Evolutionary conservation across 2,329 filamentous ascomycete species (phyloP).

Genomic region (Calonectria pteridis): DNA sequence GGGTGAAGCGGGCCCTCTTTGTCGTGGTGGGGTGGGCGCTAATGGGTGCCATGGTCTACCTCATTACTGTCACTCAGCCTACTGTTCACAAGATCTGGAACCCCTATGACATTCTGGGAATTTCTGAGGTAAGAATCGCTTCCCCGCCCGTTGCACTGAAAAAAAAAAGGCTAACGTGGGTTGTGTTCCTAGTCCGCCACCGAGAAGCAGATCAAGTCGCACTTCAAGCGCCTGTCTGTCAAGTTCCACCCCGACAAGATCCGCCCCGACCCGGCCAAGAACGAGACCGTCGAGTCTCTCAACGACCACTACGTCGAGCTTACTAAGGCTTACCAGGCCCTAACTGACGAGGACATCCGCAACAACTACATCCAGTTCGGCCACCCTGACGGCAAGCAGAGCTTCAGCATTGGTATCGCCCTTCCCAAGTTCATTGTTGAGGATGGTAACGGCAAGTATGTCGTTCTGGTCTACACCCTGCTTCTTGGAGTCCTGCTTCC

Average conservation of each 20-base stretch:
- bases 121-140: conserved; percentile 76
- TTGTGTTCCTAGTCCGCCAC: conserved; percentile 71
- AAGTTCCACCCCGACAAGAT: conserved; percentile 95
- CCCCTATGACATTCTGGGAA: conserved; percentile 92
- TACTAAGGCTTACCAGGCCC: conserved; percentile 96
- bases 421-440: conserved; percentile 93
- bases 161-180: conserved; percentile 25
- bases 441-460: conserved; percentile 95
- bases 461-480: conserved; percentile 88
- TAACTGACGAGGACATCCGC: conserved; percentile 96
- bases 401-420: conserved; percentile 97
- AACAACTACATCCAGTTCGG: conserved; percentile 98
- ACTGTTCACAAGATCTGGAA: conserved; percentile 88
- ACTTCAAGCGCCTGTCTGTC: conserved; percentile 88
- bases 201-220: conserved; percentile 92
- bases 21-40: conserved; percentile 83
- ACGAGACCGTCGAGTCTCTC: conserved; percentile 86
- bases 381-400: conserved; percentile 97
- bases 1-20: conserved; percentile 84
- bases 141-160: not conserved
- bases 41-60: conserved; percentile 92
- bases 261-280: conserved; percentile 84
- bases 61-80: conserved; percentile 84
- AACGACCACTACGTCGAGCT: conserved; percentile 94
- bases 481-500: conserved; percentile 91